Percentiles rank a stretch among this genome's conserved stretches.
These are phyloP conservation scores for Prosopis cineraria DNA, from an alignment of 306 rosid species.

Conservation along the genomic window DNA sequence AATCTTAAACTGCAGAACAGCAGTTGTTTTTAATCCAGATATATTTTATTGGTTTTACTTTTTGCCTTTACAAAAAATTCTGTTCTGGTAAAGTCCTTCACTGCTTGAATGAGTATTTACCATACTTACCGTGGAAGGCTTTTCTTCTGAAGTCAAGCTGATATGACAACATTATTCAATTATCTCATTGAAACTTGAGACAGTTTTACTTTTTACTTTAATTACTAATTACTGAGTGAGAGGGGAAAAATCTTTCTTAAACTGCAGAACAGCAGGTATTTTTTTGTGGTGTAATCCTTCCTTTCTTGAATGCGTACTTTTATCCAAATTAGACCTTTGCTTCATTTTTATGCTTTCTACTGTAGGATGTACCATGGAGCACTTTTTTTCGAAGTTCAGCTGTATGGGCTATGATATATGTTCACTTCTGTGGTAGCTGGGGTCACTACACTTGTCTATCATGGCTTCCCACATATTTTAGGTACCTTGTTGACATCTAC, in stretches of 20 bases:
- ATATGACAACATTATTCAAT: neutral
- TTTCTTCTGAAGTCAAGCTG: neutral
- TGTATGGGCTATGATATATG: constrained; percentile 98
- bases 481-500: constrained; percentile 50
- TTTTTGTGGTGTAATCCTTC: neutral
- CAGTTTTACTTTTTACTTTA: neutral
- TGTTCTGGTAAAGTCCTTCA: neutral
- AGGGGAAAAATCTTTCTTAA: neutral
- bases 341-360: constrained; percentile 30
- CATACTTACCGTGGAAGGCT: neutral
- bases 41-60: neutral
- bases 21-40: neutral
- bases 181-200: constrained; percentile 2
- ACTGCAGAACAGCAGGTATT: constrained; percentile 11
- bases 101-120: constrained; percentile 4
- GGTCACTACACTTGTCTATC: constrained; percentile 95
- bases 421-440: constrained; percentile 99
- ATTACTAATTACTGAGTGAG: neutral
- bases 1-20: constrained; percentile 16
- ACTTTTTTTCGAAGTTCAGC: constrained; percentile 74
- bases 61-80: neutral
- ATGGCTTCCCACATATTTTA: constrained; percentile 95
- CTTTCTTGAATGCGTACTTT: constrained; percentile 4
- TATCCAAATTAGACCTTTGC: constrained; percentile 16
- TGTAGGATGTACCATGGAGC: constrained; percentile 92